Percentiles rank a stretch among this genome's conserved stretches.
Conservation (phyloP, 78 protist species). For the Monosiga brevicollis region DNA sequence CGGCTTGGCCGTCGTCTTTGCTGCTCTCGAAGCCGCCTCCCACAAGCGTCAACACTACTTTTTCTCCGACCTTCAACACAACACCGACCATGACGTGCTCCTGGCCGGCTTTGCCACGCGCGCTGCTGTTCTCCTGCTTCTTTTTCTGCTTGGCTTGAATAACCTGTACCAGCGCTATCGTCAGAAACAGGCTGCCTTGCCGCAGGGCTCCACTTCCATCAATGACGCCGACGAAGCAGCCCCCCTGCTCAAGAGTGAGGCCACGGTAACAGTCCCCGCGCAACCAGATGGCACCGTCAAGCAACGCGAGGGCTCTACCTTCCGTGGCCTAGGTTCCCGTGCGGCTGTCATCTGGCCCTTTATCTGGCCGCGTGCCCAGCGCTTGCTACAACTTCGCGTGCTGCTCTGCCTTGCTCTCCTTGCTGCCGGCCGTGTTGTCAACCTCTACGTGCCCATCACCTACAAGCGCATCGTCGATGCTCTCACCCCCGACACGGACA, state of each 20-base stretch:
- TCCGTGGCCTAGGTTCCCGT: neutral
- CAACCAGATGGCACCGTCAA: neutral
- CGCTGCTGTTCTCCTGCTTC: neutral
- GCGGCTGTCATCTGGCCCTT: neutral
- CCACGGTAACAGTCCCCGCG: neutral
- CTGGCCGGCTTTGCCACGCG: neutral
- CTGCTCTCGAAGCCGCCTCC: neutral
- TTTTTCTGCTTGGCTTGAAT: neutral
- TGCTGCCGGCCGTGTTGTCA: neutral
- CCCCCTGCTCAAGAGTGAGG: neutral
- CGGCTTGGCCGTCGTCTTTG: neutral
- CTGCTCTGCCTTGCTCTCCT: neutral
- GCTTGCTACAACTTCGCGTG: neutral
- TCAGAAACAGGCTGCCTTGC: neutral
- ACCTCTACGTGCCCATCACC: neutral
- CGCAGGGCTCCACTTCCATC: neutral
- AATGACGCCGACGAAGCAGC: neutral
- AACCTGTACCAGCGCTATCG: neutral
- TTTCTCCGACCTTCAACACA: neutral
- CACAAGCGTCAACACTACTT: neutral
- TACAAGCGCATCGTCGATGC: neutral
- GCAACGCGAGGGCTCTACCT: neutral
- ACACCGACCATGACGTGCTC: neutral
- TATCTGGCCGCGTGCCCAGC: neutral
- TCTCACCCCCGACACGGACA: neutral